These are phyloP conservation scores for Mycena haematopus DNA, from an alignment of 768 basidiomycete species.

Conservation along the genomic window DNA sequence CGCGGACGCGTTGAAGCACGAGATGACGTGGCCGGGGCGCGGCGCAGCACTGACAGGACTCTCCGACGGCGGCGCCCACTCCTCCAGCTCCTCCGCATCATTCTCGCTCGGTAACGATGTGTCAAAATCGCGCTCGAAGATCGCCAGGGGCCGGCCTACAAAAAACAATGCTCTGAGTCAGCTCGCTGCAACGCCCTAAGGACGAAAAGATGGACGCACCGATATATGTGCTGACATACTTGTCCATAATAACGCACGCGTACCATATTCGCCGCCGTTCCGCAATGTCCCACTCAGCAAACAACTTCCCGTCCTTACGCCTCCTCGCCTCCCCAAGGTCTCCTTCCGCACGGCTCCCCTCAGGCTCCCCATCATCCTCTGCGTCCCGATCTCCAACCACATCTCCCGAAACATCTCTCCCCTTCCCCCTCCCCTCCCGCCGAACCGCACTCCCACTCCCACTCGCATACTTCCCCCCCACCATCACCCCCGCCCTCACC, in stretches of 20 bases:
- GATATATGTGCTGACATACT: constrained; percentile 81
- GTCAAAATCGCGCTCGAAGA: constrained; percentile 80
- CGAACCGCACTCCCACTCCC: not conserved
- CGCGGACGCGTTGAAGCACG: constrained; percentile 82
- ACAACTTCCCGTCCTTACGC: constrained; percentile 44
- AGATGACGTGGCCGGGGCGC: constrained; percentile 58
- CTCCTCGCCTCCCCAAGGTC: not conserved
- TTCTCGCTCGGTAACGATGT: constrained; percentile 66
- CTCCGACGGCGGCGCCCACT: constrained; percentile 45
- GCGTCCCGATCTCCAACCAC: constrained; percentile 15
- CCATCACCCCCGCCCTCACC: constrained; percentile 62
- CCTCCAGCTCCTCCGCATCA: constrained; percentile 75
- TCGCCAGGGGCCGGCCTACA: constrained; percentile 71
- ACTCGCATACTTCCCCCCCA: constrained; percentile 16
- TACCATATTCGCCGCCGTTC: constrained; percentile 81
- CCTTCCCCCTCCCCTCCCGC: not conserved
- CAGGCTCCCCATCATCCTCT: not conserved
- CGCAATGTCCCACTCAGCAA: constrained; percentile 66
- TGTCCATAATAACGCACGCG: constrained; percentile 79
- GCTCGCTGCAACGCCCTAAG: not conserved
- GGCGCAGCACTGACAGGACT: constrained; percentile 37
- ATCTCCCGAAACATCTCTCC: not conserved
- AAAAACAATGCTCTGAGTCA: not conserved
- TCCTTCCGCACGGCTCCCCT: not conserved
- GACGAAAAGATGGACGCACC: constrained; percentile 45